Evolutionary conservation across 257 asterid species (phyloP), one percentile per base, ranked within the genome.

Genomic region (Fraxinus pennsylvanica): DNA sequence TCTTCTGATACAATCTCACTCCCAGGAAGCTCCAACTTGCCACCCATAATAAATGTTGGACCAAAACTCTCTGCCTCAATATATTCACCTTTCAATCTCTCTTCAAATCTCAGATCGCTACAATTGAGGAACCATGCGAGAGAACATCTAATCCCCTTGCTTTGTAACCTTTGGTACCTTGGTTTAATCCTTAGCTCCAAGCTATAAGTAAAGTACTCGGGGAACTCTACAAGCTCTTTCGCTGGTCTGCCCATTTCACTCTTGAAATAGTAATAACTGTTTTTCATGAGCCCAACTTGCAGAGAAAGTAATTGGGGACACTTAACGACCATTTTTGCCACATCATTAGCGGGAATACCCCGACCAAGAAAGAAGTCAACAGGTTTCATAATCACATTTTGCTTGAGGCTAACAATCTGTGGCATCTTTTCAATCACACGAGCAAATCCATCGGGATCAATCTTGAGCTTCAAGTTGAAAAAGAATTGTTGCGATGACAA

Each of bases 41-140:
- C 98, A 68, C 99, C 98, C 94, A 96, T 83, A 9, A 10, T 79
- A 84, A 93, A 95, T 43, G 89, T 86, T 6, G 99, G 99, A 52
- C 99, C 96, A 2, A 66, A 78, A 82, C 85, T 87, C 76, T 93
- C 98, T 3, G 94, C 91, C 80, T 93, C 99, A 50, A 96, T 92
- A 81, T 87, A 91, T 45, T 85, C 84, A 66, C 97, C 98, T 76
- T 88, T 85, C 77, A 93, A 79, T 80, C 98, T 92, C 83, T 93
- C 98, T 85, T 92, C 97, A 78, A 96, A 96, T 82, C 97, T 88
- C 76, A 83, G 92, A 88, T 95, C 99, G 29, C 98, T 95, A 72
- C 98, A 95, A 66, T 95, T 95, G 71, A 95, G 86, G 80, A 95
- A 90, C 99, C 99, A 95, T 4, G 96, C 93, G 83, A 95, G 81